Percentiles rank a stretch among this genome's conserved stretches.
Conservation (phyloP, 148 eudicot genomes). For the Drosera capensis region DNA sequence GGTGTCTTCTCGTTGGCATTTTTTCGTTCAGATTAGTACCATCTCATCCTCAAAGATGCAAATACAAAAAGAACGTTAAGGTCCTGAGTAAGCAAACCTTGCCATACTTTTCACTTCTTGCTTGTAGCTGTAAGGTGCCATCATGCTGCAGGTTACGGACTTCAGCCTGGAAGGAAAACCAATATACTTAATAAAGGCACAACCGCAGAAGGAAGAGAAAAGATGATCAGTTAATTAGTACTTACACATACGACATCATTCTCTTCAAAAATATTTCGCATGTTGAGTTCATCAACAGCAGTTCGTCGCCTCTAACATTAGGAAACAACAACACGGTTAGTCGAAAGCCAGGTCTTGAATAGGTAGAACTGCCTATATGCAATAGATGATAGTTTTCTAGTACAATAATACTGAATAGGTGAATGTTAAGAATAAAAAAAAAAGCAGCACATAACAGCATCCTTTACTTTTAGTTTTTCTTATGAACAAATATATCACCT, state of each 20-base stretch:
- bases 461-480: too few relatives aligned
- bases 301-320: constrained; percentile 73
- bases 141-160: constrained; percentile 83
- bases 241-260: constrained; percentile 88
- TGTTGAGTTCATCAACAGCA: constrained; percentile 79
- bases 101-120: constrained; percentile 94
- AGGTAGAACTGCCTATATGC: too few relatives aligned
- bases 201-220: neutral
- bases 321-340: neutral
- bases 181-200: too few relatives aligned
- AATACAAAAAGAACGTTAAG: neutral
- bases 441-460: too few relatives aligned
- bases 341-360: too few relatives aligned
- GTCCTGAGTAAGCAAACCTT: constrained; percentile 40
- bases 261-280: constrained; percentile 84
- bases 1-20: too few relatives aligned
- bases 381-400: too few relatives aligned
- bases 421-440: too few relatives aligned
- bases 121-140: constrained; percentile 79
- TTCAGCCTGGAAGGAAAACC: constrained; percentile 81
- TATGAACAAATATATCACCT: too few relatives aligned
- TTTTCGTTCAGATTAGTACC: too few relatives aligned
- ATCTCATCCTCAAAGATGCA: neutral
- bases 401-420: too few relatives aligned
- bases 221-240: constrained; percentile 1